A percentile compares a stretch with the other conserved stretches of the same genome.
Conservation (phyloP, 208 protist species). For the Acanthamoeba triangularis region DNA sequence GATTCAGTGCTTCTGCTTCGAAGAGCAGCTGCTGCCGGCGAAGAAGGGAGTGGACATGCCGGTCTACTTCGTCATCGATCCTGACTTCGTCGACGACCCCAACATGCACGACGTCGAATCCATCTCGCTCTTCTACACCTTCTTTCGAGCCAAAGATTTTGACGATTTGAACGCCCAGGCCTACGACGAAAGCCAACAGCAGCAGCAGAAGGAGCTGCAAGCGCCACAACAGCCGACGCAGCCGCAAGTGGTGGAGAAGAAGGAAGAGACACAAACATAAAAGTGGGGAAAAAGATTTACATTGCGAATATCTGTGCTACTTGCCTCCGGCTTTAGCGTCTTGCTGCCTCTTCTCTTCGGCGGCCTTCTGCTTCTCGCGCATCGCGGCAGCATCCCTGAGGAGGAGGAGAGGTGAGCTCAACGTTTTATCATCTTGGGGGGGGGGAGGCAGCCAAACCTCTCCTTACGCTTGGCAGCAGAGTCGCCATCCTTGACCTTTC, state of each 20-base stretch:
- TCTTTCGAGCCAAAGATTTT: conserved; percentile 82
- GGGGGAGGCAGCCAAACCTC: neutral
- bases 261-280: neutral
- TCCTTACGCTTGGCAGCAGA: conserved; percentile 48
- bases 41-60: conserved; percentile 98
- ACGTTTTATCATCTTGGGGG: neutral
- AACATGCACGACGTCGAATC: conserved; percentile 75
- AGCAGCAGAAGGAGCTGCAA: neutral
- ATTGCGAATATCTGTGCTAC: neutral
- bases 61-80: conserved; percentile 98
- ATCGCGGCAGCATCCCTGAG: conserved; percentile 44
- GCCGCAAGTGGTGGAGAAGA: neutral
- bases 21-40: conserved; percentile 96
- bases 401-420: neutral
- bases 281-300: neutral
- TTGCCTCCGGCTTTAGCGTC: neutral
- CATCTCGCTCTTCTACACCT: conserved; percentile 90
- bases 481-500: conserved; percentile 36
- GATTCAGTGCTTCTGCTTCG: conserved; percentile 98
- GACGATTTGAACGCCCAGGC: conserved; percentile 52
- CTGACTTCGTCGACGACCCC: conserved; percentile 95
- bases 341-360: conserved; percentile 11
- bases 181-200: conserved; percentile 28
- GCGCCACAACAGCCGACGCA: neutral
- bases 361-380: conserved; percentile 59